Evolutionary conservation across 2,329 filamentous ascomycete genomes (phyloP), one percentile per base, ranked within the genome.

Genomic region (Diaporthe sp.): DNA sequence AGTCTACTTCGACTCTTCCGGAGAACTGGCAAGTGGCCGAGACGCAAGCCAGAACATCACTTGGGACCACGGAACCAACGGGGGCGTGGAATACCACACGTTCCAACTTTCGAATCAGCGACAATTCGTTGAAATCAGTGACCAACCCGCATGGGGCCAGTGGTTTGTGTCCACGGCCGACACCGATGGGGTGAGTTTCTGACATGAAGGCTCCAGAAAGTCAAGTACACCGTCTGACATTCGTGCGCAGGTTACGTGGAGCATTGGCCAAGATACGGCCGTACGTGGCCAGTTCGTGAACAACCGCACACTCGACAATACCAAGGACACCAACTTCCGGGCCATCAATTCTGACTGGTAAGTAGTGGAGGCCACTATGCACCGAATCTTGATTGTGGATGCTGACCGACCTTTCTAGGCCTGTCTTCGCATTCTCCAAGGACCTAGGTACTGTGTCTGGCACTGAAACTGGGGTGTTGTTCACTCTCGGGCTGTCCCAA

Each of bases 111-210:
- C 88, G 76, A 82, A 86, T 12, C 93, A 96, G 82, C 84, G 90
- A 67, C 84, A 92, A 25, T 93, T 97, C 73, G 89, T 90, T 1
- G 95, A 98, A 81, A 85, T 86, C 17, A 85, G 85, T 55, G 93
- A 97, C 79, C 92, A 93, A 78, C 90, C 94, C 0, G 93, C 95
- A 85, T 98, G 95, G 95, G 95, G 95, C 2, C 92, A 90, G 69
- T 90, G 96, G 85, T 92, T 94, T 83, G 95, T 95, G 82, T 92
- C 93, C 17, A 95, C 91, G 4, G 90, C 91, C 37, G 86, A 88
- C 72, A 82, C 87, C 19, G 81, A 83, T 28, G 88, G 87, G 34
- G 85, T 87, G 82, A 81, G 85, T 83, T 51, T 13, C 4, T 12
- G 46, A 15, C 13, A 15, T 19, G 57, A 39, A n/a, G 13, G 34